Base-by-base conservation (phyloP, 352 stramenopile genomes). In the Phytophthora sansomeana region DNA sequence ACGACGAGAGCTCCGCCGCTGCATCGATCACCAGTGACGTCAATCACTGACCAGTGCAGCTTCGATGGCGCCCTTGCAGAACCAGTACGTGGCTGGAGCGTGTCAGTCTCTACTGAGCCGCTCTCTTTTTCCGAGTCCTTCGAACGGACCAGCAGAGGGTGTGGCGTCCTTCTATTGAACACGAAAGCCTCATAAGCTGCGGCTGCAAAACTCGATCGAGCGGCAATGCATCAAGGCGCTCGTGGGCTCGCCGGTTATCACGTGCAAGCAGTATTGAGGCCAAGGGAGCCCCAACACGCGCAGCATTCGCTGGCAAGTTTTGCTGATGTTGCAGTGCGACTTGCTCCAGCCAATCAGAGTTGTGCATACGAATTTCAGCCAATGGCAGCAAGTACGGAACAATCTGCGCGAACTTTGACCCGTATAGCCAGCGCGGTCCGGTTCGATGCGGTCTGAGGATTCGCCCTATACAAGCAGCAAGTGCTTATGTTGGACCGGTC, bases 401-500 rank as follows among this genome's bases (percentile, higher is more conserved):
- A 14, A 21, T 19, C 24, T 51, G 24, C 13, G 44, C 44, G 44
- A 16, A 35, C 26, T 56, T 56, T 35, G 11, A 44, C 32, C 5
- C 48, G 48, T 3, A 32, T 8, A 24, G 0, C 28, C 11, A 3
- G 6, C 32, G 52, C 62, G 55, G 62, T 69, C 28, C 62, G 48
- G 36, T 63, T 67, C 46, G 6, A 35, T 32, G 21, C 47, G 39
- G 50, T 63, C 58, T 35, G 53, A 26, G 29, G 19, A 0, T 41
- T 6, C 9, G 13, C 24, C 49, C 5, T 16, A 46, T 46, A 46
- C 39, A 46, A 46, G 1, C n/a, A 19, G 7, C 39, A 46, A 46
- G 39, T 46, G 3, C 7, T 48, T 33, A 3, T 33, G 21, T 26
- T 5, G 46, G 17, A 72, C 68, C 63, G 68, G 59, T 68, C 48